These are phyloP conservation scores for Perkinsus olseni DNA, from an alignment of 169 alveolate species.

Conservation along the genomic window DNA sequence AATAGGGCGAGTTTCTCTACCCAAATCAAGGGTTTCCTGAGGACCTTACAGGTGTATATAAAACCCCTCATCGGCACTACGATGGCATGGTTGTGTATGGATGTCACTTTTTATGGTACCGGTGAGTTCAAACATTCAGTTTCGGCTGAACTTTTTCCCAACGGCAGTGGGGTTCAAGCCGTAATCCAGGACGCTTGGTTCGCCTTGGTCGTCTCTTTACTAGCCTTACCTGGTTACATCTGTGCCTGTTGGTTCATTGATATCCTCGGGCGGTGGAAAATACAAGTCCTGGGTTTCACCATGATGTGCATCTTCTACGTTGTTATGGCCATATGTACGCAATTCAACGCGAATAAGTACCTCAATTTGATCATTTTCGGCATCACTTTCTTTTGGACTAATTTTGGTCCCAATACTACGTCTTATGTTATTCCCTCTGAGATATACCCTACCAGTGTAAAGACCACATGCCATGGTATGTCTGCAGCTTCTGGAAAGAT, in stretches of 20 bases:
- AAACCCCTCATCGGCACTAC: constrained; percentile 18
- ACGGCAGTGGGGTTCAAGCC: neutral
- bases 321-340: constrained; percentile 11
- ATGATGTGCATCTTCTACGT: constrained; percentile 21
- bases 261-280: constrained; percentile 11
- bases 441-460: constrained; percentile 20
- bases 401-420: constrained; percentile 41
- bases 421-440: constrained; percentile 34
- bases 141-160: constrained; percentile 8
- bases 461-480: constrained; percentile 41
- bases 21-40: neutral
- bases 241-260: constrained; percentile 21
- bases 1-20: neutral
- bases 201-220: constrained; percentile 10
- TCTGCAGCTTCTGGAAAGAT: constrained; percentile 46
- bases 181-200: neutral
- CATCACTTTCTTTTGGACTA: constrained; percentile 22
- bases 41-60: neutral
- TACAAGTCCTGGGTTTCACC: constrained; percentile 27
- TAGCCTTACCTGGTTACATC: constrained; percentile 35
- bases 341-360: neutral
- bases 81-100: constrained; percentile 33
- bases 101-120: constrained; percentile 34
- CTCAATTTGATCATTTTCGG: constrained; percentile 7
- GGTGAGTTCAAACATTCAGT: constrained; percentile 16